A percentile compares a stretch with the other conserved stretches of the same genome.
Conservation (phyloP, 306 rosid species). For the Argentina anserina region DNA sequence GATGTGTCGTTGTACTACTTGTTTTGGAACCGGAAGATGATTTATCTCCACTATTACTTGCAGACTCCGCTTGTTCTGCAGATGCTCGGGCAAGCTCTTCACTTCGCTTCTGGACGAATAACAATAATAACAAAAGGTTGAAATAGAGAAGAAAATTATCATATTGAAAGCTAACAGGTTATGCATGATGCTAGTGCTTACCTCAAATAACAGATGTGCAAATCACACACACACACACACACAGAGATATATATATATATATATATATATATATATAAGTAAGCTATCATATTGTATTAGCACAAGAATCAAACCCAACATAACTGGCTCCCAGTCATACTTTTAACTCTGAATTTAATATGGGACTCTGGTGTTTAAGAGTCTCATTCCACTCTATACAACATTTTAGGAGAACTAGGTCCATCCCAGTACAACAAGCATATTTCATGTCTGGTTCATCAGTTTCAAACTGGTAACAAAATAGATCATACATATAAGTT, state of each 20-base stretch:
- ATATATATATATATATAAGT: neutral
- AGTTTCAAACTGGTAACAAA: neutral
- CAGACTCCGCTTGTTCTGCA: slow-evolving; percentile 62
- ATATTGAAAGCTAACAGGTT: slow-evolving; percentile 6
- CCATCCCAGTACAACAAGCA: neutral
- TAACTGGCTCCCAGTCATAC: neutral
- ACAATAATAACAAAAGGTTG: slow-evolving; percentile 14
- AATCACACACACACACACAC: neutral
- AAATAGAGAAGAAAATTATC: slow-evolving; percentile 21
- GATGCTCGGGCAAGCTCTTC: slow-evolving; percentile 64
- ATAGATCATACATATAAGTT: neutral
- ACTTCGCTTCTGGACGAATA: slow-evolving; percentile 58
- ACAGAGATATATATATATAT: too few species aligned
- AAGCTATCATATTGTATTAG: neutral
- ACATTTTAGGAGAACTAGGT: neutral
- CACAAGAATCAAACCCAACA: slow-evolving; percentile 1
- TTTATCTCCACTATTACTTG: slow-evolving; percentile 54
- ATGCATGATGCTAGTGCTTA: slow-evolving; percentile 1
- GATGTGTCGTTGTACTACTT: slow-evolving; percentile 41
- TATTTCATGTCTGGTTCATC: neutral
- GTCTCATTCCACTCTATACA: neutral
- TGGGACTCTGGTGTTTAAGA: neutral
- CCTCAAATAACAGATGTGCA: neutral
- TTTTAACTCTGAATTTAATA: neutral
- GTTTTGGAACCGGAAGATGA: slow-evolving; percentile 62